These are phyloP conservation scores for Saccharomyces hybrid DNA, from an alignment of 1,139 yeast species.

Conservation along the genomic window DNA sequence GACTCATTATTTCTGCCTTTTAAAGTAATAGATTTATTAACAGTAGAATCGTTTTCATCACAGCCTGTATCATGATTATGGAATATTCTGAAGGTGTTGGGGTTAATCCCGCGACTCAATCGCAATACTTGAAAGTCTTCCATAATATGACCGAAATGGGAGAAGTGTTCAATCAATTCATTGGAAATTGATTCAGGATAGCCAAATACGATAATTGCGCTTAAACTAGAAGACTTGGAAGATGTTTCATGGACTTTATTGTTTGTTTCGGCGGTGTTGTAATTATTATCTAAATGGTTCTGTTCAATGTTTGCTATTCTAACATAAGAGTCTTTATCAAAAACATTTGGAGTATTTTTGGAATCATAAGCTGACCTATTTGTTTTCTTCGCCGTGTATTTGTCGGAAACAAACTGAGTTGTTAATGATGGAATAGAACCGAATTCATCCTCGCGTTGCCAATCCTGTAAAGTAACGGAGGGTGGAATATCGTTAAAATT, in stretches of 20 bases:
- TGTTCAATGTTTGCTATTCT: conserved; percentile 32
- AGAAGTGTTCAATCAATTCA: conserved; percentile 64
- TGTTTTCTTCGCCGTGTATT: not conserved
- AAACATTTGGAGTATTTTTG: conserved; percentile 19
- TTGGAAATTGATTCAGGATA: conserved; percentile 71
- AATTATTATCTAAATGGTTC: conserved; percentile 17
- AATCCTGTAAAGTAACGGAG: conserved; percentile 49
- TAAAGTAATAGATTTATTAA: conserved; percentile 7
- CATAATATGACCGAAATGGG: conserved; percentile 70
- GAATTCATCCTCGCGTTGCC: conserved; percentile 33
- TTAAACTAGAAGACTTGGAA: conserved; percentile 33
- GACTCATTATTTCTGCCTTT: not conserved
- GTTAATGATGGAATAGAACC: conserved; percentile 20
- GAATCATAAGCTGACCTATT: not conserved
- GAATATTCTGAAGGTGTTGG: conserved; percentile 1
- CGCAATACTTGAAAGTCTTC: conserved; percentile 57
- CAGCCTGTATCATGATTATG: conserved; percentile 5
- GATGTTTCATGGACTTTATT: conserved; percentile 14
- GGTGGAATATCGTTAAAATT: conserved; percentile 41
- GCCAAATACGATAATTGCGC: conserved; percentile 81
- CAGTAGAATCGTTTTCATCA: conserved; percentile 10
- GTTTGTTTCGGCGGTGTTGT: not conserved
- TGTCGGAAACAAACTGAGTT: conserved; percentile 6
- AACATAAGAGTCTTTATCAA: conserved; percentile 39
- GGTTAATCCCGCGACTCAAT: conserved; percentile 4